A percentile compares a stretch with the other conserved stretches of the same genome.
Conservation (phyloP, 495 filamentous ascomycete genomes). For the Penicillium silybi region DNA sequence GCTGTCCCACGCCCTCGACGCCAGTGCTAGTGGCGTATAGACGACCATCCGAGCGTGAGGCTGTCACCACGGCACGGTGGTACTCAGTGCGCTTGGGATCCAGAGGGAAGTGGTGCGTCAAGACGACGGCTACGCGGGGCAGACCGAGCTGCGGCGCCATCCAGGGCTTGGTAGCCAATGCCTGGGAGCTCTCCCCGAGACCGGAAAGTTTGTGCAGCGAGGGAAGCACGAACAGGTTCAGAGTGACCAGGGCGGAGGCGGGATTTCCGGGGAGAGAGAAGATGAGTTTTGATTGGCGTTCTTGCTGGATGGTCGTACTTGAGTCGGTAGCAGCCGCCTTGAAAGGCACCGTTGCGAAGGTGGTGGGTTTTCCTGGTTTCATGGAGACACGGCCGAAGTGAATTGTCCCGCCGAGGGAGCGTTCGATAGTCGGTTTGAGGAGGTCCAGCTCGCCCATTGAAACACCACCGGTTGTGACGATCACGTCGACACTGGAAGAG, state of each 20-base stretch:
- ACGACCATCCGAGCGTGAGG: constrained; percentile 57
- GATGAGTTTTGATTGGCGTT: constrained; percentile 61
- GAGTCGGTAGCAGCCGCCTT: constrained; percentile 31
- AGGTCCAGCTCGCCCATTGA: constrained; percentile 98
- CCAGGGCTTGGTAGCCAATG: constrained; percentile 16
- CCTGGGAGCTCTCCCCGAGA: constrained; percentile 29
- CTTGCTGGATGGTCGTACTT: constrained; percentile 37
- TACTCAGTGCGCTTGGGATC: constrained; percentile 81
- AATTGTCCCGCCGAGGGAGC: constrained; percentile 83
- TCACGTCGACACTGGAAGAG: constrained; percentile 58
- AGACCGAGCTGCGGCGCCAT: constrained; percentile 53
- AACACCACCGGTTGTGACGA: constrained; percentile 92
- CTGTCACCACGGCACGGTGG: constrained; percentile 68
- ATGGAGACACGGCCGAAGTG: constrained; percentile 96
- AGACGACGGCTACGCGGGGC: constrained; percentile 62
- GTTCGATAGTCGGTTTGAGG: constrained; percentile 94
- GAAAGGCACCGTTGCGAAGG: constrained; percentile 83
- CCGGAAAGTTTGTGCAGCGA: constrained; percentile 67
- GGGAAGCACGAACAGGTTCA: constrained; percentile 91
- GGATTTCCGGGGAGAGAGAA: constrained; percentile 96
- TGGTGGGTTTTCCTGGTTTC: constrained; percentile 97
- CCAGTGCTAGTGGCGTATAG: constrained; percentile 82
- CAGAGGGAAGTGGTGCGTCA: constrained; percentile 66
- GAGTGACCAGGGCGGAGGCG: constrained; percentile 85
- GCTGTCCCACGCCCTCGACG: constrained; percentile 55